These are phyloP conservation scores for Paecilomyces niveus DNA, from an alignment of 2,329 filamentous ascomycete species.

Conservation along the genomic window DNA sequence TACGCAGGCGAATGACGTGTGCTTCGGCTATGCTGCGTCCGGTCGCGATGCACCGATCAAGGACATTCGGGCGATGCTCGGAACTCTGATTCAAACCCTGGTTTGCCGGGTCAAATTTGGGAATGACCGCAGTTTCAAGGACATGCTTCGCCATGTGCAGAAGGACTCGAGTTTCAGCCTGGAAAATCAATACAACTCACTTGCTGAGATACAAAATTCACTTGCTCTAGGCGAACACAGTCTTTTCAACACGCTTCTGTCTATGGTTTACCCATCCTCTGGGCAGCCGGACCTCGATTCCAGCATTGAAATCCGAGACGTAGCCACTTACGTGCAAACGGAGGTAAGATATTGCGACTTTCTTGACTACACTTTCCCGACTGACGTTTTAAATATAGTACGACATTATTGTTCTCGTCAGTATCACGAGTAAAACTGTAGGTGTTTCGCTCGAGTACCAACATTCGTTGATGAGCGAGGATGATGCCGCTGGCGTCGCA, in stretches of 20 bases:
- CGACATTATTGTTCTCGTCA: no score
- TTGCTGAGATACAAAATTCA: constrained; percentile 9
- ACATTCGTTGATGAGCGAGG: no score
- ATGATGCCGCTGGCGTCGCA: no score
- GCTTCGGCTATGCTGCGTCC: constrained; percentile 23
- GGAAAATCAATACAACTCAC: constrained; percentile 9
- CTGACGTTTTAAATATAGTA: no score
- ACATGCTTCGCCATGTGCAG: constrained; percentile 8
- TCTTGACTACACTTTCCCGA: no score
- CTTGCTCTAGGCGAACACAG: constrained; percentile 6
- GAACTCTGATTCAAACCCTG: constrained; percentile 38
- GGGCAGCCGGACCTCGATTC: constrained; percentile 4
- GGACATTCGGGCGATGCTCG: constrained; percentile 32
- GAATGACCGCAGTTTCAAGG: constrained; percentile 1
- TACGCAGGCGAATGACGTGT: constrained; percentile 16
- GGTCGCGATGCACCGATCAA: constrained; percentile 31
- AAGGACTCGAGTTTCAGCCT: constrained; percentile 9
- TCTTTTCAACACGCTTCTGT: constrained; percentile 11
- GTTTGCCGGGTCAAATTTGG: constrained; percentile 13
- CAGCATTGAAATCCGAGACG: neutral
- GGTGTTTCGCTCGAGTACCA: no score
- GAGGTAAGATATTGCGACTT: no score
- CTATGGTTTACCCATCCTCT: no score
- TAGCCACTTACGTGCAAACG: neutral
- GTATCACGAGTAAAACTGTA: no score